These are phyloP conservation scores for Xylariales sp. DNA, from an alignment of 2,329 filamentous ascomycete genomes.

Conservation along the genomic window DNA sequence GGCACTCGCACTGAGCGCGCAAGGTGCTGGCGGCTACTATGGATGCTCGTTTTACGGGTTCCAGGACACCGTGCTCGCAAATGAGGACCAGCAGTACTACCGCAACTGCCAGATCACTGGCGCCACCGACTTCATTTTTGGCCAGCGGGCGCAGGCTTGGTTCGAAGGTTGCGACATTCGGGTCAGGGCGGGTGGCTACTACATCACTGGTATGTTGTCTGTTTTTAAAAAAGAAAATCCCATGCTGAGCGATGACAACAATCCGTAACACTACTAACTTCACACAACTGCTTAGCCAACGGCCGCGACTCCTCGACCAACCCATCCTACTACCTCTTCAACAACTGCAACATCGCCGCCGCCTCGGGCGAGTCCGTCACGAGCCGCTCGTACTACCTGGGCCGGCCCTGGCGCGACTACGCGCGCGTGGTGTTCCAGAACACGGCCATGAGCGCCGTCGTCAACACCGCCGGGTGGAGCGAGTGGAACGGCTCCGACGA, in stretches of 20 bases:
- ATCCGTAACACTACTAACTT: no score
- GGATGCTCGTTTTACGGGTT: conserved; percentile 40
- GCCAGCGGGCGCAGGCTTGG: no score
- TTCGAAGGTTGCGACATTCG: no score
- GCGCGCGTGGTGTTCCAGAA: conserved; percentile 45
- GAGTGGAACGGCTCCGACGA: conserved; percentile 48
- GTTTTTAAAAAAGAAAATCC: no score
- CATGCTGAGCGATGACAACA: not conserved
- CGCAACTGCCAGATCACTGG: conserved; percentile 37
- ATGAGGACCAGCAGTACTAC: conserved; percentile 43
- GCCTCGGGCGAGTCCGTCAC: conserved; percentile 30
- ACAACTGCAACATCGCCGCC: conserved; percentile 37
- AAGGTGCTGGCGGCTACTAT: conserved; percentile 41
- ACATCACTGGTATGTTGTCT: conserved; percentile 37
- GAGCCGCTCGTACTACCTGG: conserved; percentile 39
- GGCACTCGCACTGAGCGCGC: conserved; percentile 41
- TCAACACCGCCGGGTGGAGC: conserved; percentile 56
- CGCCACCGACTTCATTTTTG: conserved; percentile 47
- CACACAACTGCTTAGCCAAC: conserved; percentile 29
- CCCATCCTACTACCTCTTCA: conserved; percentile 41
- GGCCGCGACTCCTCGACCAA: conserved; percentile 31
- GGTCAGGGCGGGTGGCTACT: conserved; percentile 30
- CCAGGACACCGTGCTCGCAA: conserved; percentile 47
- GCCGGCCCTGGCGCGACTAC: conserved; percentile 42
- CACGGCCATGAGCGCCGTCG: conserved; percentile 46